phyloP scores from a whole-genome alignment of 176 grass and related monocot genomes.

The Eragrostis nindensis region DNA sequence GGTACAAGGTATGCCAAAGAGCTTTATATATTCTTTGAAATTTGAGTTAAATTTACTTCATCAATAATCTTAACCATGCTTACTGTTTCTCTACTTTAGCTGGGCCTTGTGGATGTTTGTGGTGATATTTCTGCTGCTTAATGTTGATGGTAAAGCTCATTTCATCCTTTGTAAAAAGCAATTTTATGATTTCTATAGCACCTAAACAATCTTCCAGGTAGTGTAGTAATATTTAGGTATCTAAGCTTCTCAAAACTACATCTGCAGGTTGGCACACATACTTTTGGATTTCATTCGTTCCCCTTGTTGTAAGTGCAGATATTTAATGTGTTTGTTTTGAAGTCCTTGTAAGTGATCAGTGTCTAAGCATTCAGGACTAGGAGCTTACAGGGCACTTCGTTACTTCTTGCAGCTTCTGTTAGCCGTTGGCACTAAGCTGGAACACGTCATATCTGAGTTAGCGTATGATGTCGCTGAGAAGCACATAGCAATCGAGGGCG shows the following conservation, averaged over 20 bases:
- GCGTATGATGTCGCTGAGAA: conserved; percentile 83
- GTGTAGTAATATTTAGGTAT: neutral
- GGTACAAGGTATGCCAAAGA: conserved; percentile 68
- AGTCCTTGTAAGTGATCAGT: neutral
- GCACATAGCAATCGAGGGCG: conserved; percentile 65
- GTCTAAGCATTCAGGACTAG: neutral
- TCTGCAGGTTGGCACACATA: conserved; percentile 93
- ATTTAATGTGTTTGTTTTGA: neutral
- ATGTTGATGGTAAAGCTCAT: conserved; percentile 77
- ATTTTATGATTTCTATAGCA: neutral
- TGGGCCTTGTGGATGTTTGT: conserved; percentile 89
- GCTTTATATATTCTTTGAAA: neutral
- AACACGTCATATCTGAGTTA: conserved; percentile 82
- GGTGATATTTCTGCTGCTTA: conserved; percentile 88
- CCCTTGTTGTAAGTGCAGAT: conserved; percentile 73
- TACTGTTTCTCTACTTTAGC: conserved; percentile 44
- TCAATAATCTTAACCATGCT: neutral
- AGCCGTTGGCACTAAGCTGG: conserved; percentile 87
- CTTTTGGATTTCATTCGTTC: conserved; percentile 93
- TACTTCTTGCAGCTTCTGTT: conserved; percentile 67
- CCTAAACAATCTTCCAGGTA: neutral
- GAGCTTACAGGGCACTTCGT: conserved; percentile 6
- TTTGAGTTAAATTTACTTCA: conserved; percentile 12
- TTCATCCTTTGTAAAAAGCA: neutral
- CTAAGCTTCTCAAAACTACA: conserved; percentile 21